These are phyloP conservation scores for Mycena vitilis DNA, from an alignment of 768 basidiomycete genomes.

Conservation along the genomic window DNA sequence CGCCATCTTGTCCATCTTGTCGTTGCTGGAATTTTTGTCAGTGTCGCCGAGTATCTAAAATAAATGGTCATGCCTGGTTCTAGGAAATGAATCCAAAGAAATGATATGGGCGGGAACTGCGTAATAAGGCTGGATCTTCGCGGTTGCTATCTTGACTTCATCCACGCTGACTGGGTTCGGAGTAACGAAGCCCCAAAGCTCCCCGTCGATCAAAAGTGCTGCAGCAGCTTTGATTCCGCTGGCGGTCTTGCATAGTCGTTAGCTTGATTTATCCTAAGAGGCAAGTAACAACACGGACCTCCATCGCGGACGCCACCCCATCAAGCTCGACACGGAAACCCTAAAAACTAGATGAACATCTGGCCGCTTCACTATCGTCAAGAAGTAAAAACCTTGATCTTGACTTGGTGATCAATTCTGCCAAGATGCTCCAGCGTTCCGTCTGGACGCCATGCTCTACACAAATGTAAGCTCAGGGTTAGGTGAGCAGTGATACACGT, in stretches of 20 bases:
- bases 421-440: conserved; percentile 70
- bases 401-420: conserved; percentile 72
- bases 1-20: conserved; percentile 62
- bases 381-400: conserved; percentile 60
- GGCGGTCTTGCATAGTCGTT: conserved; percentile 48
- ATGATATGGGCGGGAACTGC: conserved; percentile 64
- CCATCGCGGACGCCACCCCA: conserved; percentile 70
- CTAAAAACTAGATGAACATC: conserved; percentile 39
- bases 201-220: conserved; percentile 62
- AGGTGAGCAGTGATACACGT: not conserved
- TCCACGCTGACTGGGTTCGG: conserved; percentile 51
- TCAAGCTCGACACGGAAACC: conserved; percentile 76
- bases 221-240: conserved; percentile 57
- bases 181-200: conserved; percentile 68
- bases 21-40: conserved; percentile 50
- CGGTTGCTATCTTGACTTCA: conserved; percentile 55
- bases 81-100: conserved; percentile 59
- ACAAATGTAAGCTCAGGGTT: not conserved
- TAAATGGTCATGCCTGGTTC: conserved; percentile 56
- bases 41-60: conserved; percentile 2
- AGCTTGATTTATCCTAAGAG: not conserved
- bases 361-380: not conserved
- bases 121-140: conserved; percentile 69
- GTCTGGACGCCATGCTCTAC: conserved; percentile 59
- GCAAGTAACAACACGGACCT: conserved; percentile 46